Evolutionary conservation across 495 filamentous ascomycete genomes (phyloP).

Genomic region (Amphirosellinia nigrospora): DNA sequence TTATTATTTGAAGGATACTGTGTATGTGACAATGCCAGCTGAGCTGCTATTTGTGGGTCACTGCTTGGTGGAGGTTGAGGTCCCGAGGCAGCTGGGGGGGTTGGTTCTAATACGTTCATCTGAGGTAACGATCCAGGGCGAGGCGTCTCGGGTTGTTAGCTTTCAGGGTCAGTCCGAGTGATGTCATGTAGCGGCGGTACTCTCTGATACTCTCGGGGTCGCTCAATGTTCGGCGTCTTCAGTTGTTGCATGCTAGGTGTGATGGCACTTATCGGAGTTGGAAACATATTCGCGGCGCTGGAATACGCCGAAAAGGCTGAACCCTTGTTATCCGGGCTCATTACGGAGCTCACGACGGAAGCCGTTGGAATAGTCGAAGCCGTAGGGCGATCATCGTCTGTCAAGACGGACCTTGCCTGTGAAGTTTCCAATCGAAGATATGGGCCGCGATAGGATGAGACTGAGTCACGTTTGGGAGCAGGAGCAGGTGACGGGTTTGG

Average conservation of each 20-base stretch:
- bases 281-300: constrained; percentile 52
- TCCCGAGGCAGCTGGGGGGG: constrained; percentile 37
- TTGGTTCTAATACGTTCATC: constrained; percentile 56
- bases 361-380: constrained; percentile 53
- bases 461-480: constrained; percentile 53
- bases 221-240: constrained; percentile 43
- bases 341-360: constrained; percentile 50
- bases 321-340: constrained; percentile 61
- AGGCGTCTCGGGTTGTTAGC: constrained; percentile 33
- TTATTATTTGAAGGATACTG: constrained; percentile 45
- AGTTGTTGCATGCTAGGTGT: constrained; percentile 54
- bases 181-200: constrained; percentile 62
- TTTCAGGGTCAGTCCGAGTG: constrained; percentile 52
- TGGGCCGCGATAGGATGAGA: constrained; percentile 59
- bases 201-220: constrained; percentile 58
- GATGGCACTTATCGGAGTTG: constrained; percentile 60
- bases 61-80: constrained; percentile 42
- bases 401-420: constrained; percentile 54
- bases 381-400: constrained; percentile 56
- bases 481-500: constrained; percentile 41
- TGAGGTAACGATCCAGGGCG: constrained; percentile 44
- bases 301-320: constrained; percentile 56
- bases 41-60: constrained; percentile 63
- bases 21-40: constrained; percentile 62
- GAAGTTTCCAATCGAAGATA: constrained; percentile 61